phyloP scores from a whole-genome alignment of 139 green algal species.

The Micractinium conductrix region DNA sequence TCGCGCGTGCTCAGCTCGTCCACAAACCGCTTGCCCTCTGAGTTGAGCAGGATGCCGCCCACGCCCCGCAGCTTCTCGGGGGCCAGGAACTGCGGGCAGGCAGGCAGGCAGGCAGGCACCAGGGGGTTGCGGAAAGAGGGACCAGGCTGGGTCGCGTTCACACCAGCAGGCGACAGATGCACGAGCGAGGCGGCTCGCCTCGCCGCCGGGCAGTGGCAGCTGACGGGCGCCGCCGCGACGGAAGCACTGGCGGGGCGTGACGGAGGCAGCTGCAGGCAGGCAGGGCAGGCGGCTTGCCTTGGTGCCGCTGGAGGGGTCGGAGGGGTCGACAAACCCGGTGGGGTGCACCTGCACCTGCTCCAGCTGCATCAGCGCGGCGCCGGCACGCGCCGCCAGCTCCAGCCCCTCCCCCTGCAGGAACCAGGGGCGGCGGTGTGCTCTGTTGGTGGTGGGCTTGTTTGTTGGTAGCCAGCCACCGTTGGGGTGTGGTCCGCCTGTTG shows the following conservation, averaged over 20 bases:
- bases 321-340: slow-evolving; percentile 77
- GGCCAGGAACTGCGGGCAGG: slow-evolving; percentile 64
- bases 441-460: too few relatives aligned
- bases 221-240: too few relatives aligned
- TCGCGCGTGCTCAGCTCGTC: slow-evolving; percentile 79
- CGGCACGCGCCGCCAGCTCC: slow-evolving; percentile 47
- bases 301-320: slow-evolving; percentile 47
- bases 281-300: slow-evolving; percentile 19
- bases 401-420: slow-evolving; percentile 74
- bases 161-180: too few relatives aligned
- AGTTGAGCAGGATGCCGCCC: slow-evolving; percentile 72
- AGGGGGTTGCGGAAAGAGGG: too few relatives aligned
- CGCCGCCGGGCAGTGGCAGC: too few relatives aligned
- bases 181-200: too few relatives aligned
- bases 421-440: too few relatives aligned
- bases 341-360: slow-evolving; percentile 82
- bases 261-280: slow-evolving; percentile 54
- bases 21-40: slow-evolving; percentile 68
- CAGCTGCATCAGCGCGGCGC: slow-evolving; percentile 58
- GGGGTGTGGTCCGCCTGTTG: too few relatives aligned
- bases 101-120: neutral
- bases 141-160: too few relatives aligned
- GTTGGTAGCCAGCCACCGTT: too few relatives aligned
- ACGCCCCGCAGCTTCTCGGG: slow-evolving; percentile 81
- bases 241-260: too few relatives aligned